Percentiles rank a stretch among this genome's conserved stretches.
Conservation (phyloP, 495 filamentous ascomycete species). For the Acidomyces sp. region DNA sequence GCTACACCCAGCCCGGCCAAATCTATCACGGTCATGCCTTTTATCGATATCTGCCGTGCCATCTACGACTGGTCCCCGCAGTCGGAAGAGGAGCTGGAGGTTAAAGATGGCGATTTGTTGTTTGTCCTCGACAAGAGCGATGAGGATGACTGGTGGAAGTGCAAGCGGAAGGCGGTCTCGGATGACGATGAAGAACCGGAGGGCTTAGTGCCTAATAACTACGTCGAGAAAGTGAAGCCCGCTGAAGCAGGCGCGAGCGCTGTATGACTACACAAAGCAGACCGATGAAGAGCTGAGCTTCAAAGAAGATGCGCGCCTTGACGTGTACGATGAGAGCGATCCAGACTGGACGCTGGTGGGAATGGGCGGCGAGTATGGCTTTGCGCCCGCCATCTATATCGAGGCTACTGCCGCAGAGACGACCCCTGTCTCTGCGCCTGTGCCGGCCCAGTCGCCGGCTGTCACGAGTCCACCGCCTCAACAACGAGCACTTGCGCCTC, state of each 20-base stretch:
- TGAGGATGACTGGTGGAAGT: conserved; percentile 96
- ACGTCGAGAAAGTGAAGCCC: conserved; percentile 70
- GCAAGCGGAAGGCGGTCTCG: conserved; percentile 84
- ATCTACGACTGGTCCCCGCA: conserved; percentile 90
- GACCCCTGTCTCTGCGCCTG: conserved; percentile 4
- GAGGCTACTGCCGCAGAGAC: conserved; percentile 43
- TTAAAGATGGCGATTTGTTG: conserved; percentile 79
- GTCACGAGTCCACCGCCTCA: neutral
- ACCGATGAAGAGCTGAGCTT: conserved; percentile 98
- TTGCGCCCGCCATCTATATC: conserved; percentile 96
- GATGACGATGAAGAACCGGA: conserved; percentile 92
- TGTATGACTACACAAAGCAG: conserved; percentile 93
- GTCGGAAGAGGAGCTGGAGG: conserved; percentile 71
- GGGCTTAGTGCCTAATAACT: conserved; percentile 89
- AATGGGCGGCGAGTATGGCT: conserved; percentile 73
- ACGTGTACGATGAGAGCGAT: conserved; percentile 81
- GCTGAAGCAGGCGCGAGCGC: conserved; percentile 60
- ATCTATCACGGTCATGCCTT: too few relatives aligned
- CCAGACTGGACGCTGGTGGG: conserved; percentile 96
- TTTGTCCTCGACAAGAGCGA: conserved; percentile 81
- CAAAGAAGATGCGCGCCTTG: conserved; percentile 68
- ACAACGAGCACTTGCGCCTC: conserved; percentile 22
- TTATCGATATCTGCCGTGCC: conserved; percentile 83
- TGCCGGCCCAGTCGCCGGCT: conserved; percentile 1
- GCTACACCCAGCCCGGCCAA: too few relatives aligned